These are phyloP conservation scores for Mycena latifolia DNA, from an alignment of 768 basidiomycete species.

Conservation along the genomic window DNA sequence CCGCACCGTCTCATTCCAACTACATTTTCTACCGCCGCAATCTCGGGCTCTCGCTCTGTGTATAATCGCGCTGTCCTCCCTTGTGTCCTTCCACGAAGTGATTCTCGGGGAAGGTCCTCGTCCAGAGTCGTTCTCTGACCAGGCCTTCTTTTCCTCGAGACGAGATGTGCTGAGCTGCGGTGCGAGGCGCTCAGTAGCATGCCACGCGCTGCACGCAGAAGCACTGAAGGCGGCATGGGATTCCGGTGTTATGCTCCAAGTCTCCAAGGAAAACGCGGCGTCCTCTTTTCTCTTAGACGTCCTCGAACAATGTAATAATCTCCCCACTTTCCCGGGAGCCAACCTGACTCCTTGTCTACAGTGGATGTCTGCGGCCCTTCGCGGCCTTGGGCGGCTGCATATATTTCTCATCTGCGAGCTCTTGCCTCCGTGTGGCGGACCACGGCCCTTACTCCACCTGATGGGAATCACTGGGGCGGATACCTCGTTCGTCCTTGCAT, in stretches of 20 bases:
- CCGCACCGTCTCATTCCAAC: background rate
- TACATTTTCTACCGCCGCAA: slow-evolving; percentile 18
- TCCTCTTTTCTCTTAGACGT: slow-evolving; percentile 27
- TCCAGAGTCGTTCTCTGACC: slow-evolving; percentile 14
- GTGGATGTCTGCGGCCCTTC: slow-evolving; percentile 5
- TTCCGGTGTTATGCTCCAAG: slow-evolving; percentile 15
- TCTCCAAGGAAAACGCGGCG: slow-evolving; percentile 24
- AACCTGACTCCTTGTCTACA: background rate
- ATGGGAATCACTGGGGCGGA: slow-evolving; percentile 5
- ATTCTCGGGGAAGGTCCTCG: slow-evolving; percentile 22
- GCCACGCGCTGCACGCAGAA: slow-evolving; percentile 3
- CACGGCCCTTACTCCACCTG: background rate
- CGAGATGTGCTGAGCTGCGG: slow-evolving; percentile 7
- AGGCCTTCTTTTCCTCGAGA: slow-evolving; percentile 13
- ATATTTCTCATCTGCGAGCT: slow-evolving; percentile 14
- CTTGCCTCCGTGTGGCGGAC: slow-evolving; percentile 17
- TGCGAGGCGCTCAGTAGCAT: background rate
- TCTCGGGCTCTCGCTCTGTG: slow-evolving; percentile 28
- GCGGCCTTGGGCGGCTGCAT: slow-evolving; percentile 26
- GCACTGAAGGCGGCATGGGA: slow-evolving; percentile 29
- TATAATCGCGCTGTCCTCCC: slow-evolving; percentile 19
- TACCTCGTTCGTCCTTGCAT: background rate
- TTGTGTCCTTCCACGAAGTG: slow-evolving; percentile 17
- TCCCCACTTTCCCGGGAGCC: no score
- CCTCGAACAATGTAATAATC: slow-evolving; percentile 24